Evolutionary conservation across 305 asterid species (phyloP).

Genomic region (Salvia sclarea): DNA sequence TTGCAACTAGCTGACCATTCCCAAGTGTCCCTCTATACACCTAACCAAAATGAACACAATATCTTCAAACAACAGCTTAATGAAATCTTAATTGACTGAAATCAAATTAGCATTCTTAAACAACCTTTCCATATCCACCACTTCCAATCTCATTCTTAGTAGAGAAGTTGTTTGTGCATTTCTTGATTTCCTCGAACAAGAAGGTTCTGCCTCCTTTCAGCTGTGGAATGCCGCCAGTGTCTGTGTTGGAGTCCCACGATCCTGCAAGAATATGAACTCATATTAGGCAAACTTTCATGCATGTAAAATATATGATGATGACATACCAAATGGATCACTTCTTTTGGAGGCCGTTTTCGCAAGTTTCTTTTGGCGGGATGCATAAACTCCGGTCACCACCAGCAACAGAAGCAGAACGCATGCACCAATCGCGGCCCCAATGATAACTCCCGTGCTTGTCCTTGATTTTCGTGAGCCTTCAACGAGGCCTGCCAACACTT

Average conservation of each 20-base stretch:
- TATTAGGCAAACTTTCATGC: not conserved
- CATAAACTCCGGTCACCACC: conserved; percentile 60
- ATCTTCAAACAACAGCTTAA: not conserved
- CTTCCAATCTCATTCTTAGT: conserved; percentile 45
- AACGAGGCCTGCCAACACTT: conserved; percentile 32
- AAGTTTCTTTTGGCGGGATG: conserved; percentile 62
- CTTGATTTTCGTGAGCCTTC: conserved; percentile 40
- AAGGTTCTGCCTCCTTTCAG: conserved; percentile 55
- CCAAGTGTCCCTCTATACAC: conserved; percentile 63
- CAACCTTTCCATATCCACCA: conserved; percentile 74
- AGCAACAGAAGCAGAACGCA: conserved; percentile 50
- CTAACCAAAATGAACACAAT: conserved; percentile 31
- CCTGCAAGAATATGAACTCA: conserved; percentile 42
- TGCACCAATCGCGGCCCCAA: conserved; percentile 77
- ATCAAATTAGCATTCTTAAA: not conserved
- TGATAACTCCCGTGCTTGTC: conserved; percentile 41
- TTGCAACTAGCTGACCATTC: conserved; percentile 53
- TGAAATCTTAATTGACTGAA: not conserved
- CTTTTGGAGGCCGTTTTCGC: conserved; percentile 65
- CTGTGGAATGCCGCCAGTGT: conserved; percentile 64
- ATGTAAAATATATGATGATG: too few species aligned
- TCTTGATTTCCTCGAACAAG: conserved; percentile 61
- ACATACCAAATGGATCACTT: conserved; percentile 73
- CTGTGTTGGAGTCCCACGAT: conserved; percentile 49
- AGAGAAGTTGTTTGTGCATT: conserved; percentile 54